Evolutionary conservation across 805 yeast genomes (phyloP).

Genomic region (Hanseniaspora hatyaiensis): DNA sequence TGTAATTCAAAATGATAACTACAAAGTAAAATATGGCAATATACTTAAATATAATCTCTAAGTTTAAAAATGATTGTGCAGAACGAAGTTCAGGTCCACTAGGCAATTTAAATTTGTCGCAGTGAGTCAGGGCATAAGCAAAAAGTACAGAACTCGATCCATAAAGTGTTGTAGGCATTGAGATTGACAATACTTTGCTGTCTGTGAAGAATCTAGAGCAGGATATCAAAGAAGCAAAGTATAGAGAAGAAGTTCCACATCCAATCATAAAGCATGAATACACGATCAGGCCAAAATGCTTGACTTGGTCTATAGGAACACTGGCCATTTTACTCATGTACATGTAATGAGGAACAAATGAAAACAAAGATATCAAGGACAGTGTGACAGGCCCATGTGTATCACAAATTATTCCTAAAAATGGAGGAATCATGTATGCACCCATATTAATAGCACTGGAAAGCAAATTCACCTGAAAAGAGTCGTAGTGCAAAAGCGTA

Average conservation of each 20-base stretch:
- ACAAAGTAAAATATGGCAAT: conserved; percentile 44
- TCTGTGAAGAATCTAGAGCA: conserved; percentile 80
- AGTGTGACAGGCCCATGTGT: conserved; percentile 70
- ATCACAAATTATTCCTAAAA: conserved; percentile 72
- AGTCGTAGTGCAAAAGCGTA: conserved; percentile 45
- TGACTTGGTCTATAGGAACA: conserved; percentile 26
- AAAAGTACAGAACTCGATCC: conserved; percentile 65
- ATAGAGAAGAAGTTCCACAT: conserved; percentile 58
- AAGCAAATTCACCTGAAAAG: conserved; percentile 58
- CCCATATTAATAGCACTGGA: conserved; percentile 69
- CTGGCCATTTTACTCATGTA: conserved; percentile 32
- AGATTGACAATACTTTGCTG: conserved; percentile 66
- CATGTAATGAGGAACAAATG: conserved; percentile 59
- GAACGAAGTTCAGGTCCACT: no score
- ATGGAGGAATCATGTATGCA: conserved; percentile 72
- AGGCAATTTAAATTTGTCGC: conserved; percentile 4
- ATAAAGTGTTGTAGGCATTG: conserved; percentile 77
- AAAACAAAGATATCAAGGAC: conserved; percentile 46
- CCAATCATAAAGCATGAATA: conserved; percentile 51
- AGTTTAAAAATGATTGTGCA: conserved; percentile 29
- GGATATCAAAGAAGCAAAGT: conserved; percentile 59
- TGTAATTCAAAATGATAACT: conserved; percentile 49
- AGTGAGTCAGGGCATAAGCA: conserved; percentile 49
- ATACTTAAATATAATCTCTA: conserved; percentile 41
- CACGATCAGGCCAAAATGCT: conserved; percentile 32